Evolutionary conservation across 352 stramenopile species (phyloP).

Genomic region (Pythium aristosporum): DNA sequence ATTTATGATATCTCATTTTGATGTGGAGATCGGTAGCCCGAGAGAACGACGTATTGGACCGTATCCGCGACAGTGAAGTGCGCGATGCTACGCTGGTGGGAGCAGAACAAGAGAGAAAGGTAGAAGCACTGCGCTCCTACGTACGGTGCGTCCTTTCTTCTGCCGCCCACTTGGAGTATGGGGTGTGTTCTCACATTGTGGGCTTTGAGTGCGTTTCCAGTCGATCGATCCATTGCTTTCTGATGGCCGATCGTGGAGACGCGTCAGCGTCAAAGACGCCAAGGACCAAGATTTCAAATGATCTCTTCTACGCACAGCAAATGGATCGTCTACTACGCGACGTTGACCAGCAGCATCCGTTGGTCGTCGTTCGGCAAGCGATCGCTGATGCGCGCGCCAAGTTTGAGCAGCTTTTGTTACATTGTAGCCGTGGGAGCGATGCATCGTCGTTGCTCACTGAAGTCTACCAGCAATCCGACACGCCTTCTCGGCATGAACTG

Average conservation of each 20-base stretch:
- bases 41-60: slow-evolving; percentile 31
- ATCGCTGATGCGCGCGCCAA: slow-evolving; percentile 28
- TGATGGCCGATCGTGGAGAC: slow-evolving; percentile 16
- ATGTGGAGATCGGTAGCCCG: slow-evolving; percentile 12
- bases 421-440: background rate
- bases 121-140: slow-evolving; percentile 4
- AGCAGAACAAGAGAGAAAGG: background rate
- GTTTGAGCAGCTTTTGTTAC: slow-evolving; percentile 27
- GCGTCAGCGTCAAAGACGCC: background rate
- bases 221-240: slow-evolving; percentile 31
- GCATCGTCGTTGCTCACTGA: background rate
- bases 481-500: background rate
- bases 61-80: slow-evolving; percentile 12
- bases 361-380: slow-evolving; percentile 26
- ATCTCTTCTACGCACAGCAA: slow-evolving; percentile 44
- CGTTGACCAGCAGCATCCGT: slow-evolving; percentile 31
- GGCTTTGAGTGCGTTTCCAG: slow-evolving; percentile 5
- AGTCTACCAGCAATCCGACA: background rate
- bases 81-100: background rate
- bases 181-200: background rate
- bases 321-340: slow-evolving; percentile 37
- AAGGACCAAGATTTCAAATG: slow-evolving; percentile 28
- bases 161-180: background rate
- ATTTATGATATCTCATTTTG: slow-evolving; percentile 8
- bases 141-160: slow-evolving; percentile 3